phyloP scores from a whole-genome alignment of 1,284 basidiomycete species.

The Ganoderma boninense region DNA sequence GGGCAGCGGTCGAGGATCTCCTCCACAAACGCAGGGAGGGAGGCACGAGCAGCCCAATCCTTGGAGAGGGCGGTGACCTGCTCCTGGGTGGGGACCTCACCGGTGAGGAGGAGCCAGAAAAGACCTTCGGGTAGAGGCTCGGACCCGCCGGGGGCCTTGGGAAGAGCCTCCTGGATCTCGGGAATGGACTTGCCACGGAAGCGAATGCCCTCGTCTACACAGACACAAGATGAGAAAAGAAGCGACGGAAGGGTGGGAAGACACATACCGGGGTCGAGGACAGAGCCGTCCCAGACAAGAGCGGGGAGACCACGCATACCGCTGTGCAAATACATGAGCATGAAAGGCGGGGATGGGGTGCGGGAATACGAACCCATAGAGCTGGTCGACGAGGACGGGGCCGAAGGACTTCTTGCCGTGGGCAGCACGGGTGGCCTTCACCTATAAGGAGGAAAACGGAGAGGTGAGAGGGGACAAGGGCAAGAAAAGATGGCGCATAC shows the following conservation, averaged over 20 bases:
- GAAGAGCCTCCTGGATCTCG: constrained; percentile 87
- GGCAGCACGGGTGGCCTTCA: constrained; percentile 83
- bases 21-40: constrained; percentile 92
- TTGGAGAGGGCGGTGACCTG: constrained; percentile 87
- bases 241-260: constrained; percentile 5
- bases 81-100: constrained; percentile 90
- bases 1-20: constrained; percentile 94
- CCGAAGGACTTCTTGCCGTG: constrained; percentile 94
- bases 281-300: constrained; percentile 96
- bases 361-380: constrained; percentile 70
- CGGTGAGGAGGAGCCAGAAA: constrained; percentile 96
- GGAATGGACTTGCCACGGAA: constrained; percentile 95
- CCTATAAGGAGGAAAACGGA: constrained; percentile 50
- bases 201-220: constrained; percentile 91
- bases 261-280: constrained; percentile 83
- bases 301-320: constrained; percentile 93
- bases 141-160: constrained; percentile 87
- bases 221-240: not conserved
- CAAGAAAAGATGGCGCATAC: constrained; percentile 64
- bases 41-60: constrained; percentile 92
- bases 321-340: constrained; percentile 51
- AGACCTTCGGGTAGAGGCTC: constrained; percentile 95
- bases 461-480: constrained; percentile 5
- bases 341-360: not conserved
- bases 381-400: constrained; percentile 90